phyloP scores from a whole-genome alignment of 78 protist genomes.

The Dictyostelium purpureum region DNA sequence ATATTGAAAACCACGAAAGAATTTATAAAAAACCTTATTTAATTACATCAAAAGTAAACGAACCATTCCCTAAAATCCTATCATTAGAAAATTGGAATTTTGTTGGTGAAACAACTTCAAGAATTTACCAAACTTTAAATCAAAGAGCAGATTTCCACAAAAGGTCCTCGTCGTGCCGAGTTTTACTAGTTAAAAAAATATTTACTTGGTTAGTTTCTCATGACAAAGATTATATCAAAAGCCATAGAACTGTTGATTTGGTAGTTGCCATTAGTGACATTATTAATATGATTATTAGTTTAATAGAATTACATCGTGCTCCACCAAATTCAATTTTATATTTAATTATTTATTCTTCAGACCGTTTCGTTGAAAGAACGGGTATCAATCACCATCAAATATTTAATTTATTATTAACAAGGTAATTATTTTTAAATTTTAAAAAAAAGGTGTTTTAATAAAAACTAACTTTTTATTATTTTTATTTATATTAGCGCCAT shows the following conservation, averaged over 20 bases:
- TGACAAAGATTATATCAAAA: slow-evolving; percentile 39
- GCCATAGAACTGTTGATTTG: slow-evolving; percentile 50
- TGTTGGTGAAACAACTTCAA: slow-evolving; percentile 39
- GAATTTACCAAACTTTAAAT: slow-evolving; percentile 50
- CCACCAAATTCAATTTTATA: slow-evolving; percentile 27
- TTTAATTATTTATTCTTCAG: slow-evolving; percentile 42
- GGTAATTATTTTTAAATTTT: slow-evolving; percentile 2
- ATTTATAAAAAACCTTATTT: background rate
- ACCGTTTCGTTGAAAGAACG: slow-evolving; percentile 62
- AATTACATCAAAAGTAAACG: background rate
- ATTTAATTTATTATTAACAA: slow-evolving; percentile 56
- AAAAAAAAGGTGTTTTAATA: background rate
- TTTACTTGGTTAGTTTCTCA: slow-evolving; percentile 55
- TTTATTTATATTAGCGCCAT: slow-evolving; percentile 3
- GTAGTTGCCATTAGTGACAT: slow-evolving; percentile 52
- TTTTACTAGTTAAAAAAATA: slow-evolving; percentile 51
- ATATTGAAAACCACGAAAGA: background rate
- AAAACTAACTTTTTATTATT: background rate
- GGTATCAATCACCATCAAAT: slow-evolving; percentile 74
- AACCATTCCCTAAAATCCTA: slow-evolving; percentile 6
- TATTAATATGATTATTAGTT: slow-evolving; percentile 54
- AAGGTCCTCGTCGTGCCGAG: slow-evolving; percentile 1
- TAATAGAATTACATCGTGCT: slow-evolving; percentile 64
- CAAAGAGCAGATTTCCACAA: slow-evolving; percentile 58
- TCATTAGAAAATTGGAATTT: slow-evolving; percentile 71